These are phyloP conservation scores for Tulasnella sp. DNA, from an alignment of 768 basidiomycete genomes.

Conservation along the genomic window DNA sequence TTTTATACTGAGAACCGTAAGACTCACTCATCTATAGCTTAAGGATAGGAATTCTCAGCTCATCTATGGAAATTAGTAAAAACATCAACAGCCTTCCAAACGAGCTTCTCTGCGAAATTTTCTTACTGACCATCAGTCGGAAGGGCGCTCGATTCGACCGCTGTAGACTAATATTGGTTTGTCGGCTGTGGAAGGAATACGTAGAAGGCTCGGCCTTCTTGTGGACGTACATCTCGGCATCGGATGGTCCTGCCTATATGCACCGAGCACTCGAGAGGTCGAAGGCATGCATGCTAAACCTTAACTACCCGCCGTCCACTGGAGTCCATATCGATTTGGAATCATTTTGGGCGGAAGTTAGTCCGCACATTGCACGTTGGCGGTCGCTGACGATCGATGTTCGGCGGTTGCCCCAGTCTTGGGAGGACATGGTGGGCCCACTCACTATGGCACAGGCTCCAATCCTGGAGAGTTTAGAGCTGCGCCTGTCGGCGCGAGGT, in stretches of 20 bases:
- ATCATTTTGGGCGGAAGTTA: neutral
- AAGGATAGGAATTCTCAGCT: too few relatives aligned
- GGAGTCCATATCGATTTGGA: neutral
- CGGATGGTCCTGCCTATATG: neutral
- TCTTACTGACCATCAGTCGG: neutral
- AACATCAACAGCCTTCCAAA: neutral
- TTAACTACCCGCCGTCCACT: neutral
- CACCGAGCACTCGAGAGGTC: neutral
- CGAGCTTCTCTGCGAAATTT: neutral
- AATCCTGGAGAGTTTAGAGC: neutral
- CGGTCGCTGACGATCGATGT: neutral
- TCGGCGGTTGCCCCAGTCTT: neutral
- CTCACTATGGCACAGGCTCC: neutral
- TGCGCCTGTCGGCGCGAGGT: neutral
- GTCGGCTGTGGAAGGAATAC: neutral
- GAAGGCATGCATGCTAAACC: neutral
- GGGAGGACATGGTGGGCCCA: neutral
- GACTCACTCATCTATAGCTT: too few relatives aligned
- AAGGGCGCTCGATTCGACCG: neutral
- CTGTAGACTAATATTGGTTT: neutral
- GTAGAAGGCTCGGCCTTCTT: neutral
- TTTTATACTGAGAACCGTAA: too few relatives aligned
- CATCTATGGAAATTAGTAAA: too few relatives aligned
- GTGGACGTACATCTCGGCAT: neutral
- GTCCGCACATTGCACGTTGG: constrained; percentile 1